Percentiles rank a stretch among this genome's conserved stretches.
Evolutionary conservation across 2,329 filamentous ascomycete species (phyloP).

Genomic region (Grosmannia penicillata): DNA sequence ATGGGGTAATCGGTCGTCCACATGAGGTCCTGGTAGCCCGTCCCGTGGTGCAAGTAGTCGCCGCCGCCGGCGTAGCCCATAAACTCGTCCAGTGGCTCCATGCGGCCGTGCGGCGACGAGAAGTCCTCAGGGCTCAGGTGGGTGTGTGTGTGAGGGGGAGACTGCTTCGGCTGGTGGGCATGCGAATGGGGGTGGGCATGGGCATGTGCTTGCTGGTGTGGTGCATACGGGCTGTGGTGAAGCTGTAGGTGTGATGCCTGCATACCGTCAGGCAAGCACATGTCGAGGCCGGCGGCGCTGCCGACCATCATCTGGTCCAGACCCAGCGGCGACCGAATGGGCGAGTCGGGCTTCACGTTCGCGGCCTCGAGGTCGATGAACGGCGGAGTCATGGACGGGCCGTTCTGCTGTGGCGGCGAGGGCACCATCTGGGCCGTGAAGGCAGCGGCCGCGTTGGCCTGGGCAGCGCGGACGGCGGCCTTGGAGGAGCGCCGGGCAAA

Average conservation of each 20-base stretch:
- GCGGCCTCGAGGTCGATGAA: conserved; percentile 22
- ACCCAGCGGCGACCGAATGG: background rate
- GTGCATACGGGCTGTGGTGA: no score
- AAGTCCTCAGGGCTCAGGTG: conserved; percentile 21
- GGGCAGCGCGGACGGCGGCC: conserved; percentile 26
- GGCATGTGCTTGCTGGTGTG: no score
- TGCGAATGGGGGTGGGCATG: conserved; percentile 4
- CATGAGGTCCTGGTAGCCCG: conserved; percentile 26
- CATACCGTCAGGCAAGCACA: conserved; percentile 8
- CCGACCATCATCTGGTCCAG: conserved; percentile 6
- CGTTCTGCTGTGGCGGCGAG: conserved; percentile 12
- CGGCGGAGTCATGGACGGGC: conserved; percentile 16
- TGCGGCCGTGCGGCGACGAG: conserved; percentile 20
- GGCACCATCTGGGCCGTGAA: conserved; percentile 11
- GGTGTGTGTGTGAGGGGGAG: conserved; percentile 15
- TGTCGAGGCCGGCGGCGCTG: conserved; percentile 2
- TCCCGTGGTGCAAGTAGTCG: conserved; percentile 20
- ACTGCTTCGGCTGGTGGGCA: conserved; percentile 13
- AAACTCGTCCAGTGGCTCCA: conserved; percentile 26
- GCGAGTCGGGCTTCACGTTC: conserved; percentile 8
- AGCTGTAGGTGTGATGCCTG: conserved; percentile 1
- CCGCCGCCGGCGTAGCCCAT: conserved; percentile 14
- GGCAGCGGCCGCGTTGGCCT: conserved; percentile 21
- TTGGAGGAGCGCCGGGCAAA: conserved; percentile 37
- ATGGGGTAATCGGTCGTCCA: conserved; percentile 30